These are phyloP conservation scores for Barbatosphaeria neglecta DNA, from an alignment of 495 filamentous ascomycete genomes.

Conservation along the genomic window DNA sequence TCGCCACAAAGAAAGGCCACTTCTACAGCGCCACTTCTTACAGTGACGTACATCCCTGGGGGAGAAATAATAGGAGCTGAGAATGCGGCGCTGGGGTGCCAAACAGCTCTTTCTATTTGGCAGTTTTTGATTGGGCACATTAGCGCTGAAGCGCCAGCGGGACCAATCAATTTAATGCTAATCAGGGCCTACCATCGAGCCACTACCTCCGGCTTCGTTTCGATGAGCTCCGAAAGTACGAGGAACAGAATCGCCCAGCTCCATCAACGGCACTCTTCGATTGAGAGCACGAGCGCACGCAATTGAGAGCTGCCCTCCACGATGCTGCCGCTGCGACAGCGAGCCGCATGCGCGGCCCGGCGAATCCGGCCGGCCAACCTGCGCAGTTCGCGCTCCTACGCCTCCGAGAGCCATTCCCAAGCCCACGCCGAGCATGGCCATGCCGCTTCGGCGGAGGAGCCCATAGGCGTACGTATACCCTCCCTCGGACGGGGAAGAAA, in stretches of 20 bases:
- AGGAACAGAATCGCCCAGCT: background rate
- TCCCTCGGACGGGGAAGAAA: background rate
- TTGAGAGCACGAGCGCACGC: too few species aligned
- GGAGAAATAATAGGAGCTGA: background rate
- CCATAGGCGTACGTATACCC: slow-evolving; percentile 28
- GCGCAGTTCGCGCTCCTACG: slow-evolving; percentile 29
- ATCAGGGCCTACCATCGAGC: background rate
- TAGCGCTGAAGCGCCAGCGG: background rate
- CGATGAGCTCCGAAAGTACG: slow-evolving; percentile 1
- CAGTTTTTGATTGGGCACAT: slow-evolving; percentile 1
- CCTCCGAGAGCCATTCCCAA: slow-evolving; percentile 28
- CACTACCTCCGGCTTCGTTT: too few species aligned
- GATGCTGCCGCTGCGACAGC: slow-evolving; percentile 36
- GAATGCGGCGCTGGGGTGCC: too few species aligned
- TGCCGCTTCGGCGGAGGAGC: slow-evolving; percentile 23
- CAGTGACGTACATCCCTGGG: too few species aligned
- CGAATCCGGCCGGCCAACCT: slow-evolving; percentile 16
- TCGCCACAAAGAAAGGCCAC: too few species aligned
- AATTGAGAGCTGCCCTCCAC: slow-evolving; percentile 8
- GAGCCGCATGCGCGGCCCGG: slow-evolving; percentile 23
- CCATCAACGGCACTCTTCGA: too few species aligned
- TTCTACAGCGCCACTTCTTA: too few species aligned
- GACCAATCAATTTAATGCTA: too few species aligned
- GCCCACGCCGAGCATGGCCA: slow-evolving; percentile 20
- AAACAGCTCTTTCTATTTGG: slow-evolving; percentile 1